Base-by-base conservation (phyloP, 1,284 basidiomycete species). In the Agroathelia rolfsii region DNA sequence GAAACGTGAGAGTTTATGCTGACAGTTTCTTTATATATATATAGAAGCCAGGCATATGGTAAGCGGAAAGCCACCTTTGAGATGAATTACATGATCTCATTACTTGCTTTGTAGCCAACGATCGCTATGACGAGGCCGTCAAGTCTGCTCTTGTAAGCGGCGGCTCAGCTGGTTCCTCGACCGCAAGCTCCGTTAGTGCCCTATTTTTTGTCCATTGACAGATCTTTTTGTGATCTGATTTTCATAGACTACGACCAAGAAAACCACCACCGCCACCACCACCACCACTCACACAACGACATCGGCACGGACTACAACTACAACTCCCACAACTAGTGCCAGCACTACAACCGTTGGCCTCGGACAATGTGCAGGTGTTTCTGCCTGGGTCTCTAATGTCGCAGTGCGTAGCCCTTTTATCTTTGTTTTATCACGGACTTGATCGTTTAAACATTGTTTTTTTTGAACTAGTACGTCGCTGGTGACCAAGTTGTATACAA, bases 1-100 rank as follows among this genome's bases (percentile, higher is more conserved):
- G n/a, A 9, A 28, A 8, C 18, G 16, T 19, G 21, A 15, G 7
- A 25, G 49, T 51, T 26, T 50, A 52, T 32, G 28, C 15, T 8
- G 26, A 8, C 26, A 28, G 13, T 6, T 21, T 6, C 10, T 5
- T 34, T 8, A 6, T 22, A 16, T 4, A 68, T 75, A 76, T 75
- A 78, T 42, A 67, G 62, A 0, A 75, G 70, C 3, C 69, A 75
- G 47, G 72, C 74, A 3, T 68, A 67, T 37, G 66, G 72, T 66
- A 43, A 39, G 54, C 41, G n/a, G 2, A 26, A 30, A 32, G 11
- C 20, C 38, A 15, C 27, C 13, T 7, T 9, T 30, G 7, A 19
- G 20, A 4, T 19, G 11, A 24, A 18, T 20, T 11, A 14, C 20
- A 15, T 30, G 3, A 24, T 22, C 15, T 20, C 35, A 21, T 13